Conservation (phyloP, 805 yeast genomes). For the Candida silvicultrix region DNA sequence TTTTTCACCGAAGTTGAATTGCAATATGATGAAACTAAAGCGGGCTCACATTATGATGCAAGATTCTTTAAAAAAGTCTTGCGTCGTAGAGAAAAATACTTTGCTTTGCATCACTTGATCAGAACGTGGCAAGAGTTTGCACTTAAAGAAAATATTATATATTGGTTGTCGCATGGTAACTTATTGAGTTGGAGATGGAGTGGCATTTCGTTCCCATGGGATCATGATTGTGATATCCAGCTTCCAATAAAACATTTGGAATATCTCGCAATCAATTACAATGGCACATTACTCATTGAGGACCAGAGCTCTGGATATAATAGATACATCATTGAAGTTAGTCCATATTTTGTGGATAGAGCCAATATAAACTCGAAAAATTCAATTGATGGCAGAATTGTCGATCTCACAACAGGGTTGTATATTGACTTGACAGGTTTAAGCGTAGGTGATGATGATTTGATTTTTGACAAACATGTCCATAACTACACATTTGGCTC, state of each 20-base stretch:
- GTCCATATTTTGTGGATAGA: conserved; percentile 39
- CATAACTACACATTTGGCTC: conserved; percentile 2
- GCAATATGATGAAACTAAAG: not conserved
- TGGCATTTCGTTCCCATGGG: conserved; percentile 50
- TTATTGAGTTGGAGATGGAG: conserved; percentile 53
- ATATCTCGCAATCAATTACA: conserved; percentile 34
- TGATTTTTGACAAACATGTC: conserved; percentile 4
- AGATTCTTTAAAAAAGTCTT: conserved; percentile 46
- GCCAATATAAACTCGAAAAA: conserved; percentile 40
- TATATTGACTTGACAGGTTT: conserved; percentile 57
- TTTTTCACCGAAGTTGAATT: conserved; percentile 5
- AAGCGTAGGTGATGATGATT: not conserved
- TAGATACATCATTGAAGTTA: conserved; percentile 37
- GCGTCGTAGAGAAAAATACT: conserved; percentile 24
- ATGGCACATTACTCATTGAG: conserved; percentile 39
- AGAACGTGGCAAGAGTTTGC: conserved; percentile 44
- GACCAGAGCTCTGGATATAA: conserved; percentile 35
- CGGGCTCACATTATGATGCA: conserved; percentile 42
- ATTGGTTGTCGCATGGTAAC: conserved; percentile 55
- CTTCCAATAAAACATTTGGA: conserved; percentile 38
- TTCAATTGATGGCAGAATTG: conserved; percentile 53
- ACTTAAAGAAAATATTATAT: conserved; percentile 30
- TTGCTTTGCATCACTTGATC: conserved; percentile 30
- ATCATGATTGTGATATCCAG: conserved; percentile 48
- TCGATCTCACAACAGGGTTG: conserved; percentile 52